Percentiles rank a stretch among this genome's conserved stretches.
phyloP scores from a whole-genome alignment of 2,329 filamentous ascomycete genomes.

The Colletotrichum filicis region DNA sequence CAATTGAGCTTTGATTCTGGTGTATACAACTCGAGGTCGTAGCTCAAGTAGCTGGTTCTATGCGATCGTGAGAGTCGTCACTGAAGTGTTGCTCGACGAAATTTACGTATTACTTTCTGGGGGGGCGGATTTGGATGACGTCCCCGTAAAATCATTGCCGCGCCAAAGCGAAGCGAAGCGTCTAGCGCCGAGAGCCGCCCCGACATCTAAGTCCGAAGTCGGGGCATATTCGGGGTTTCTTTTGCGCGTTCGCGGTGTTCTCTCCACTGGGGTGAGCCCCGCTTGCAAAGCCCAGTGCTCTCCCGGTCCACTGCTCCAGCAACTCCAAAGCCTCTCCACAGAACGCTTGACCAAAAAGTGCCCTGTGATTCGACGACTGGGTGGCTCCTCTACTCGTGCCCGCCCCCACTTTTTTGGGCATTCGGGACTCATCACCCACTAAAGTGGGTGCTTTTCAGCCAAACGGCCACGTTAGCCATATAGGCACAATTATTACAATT shows the following conservation, averaged over 20 bases:
- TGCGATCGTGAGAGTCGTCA: not conserved
- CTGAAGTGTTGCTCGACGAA: slow-evolving; percentile 12
- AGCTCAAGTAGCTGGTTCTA: not conserved
- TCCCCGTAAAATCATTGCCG: slow-evolving; percentile 30
- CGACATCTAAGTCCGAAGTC: slow-evolving; percentile 27
- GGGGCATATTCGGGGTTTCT: slow-evolving; percentile 11
- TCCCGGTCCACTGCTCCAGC: not conserved
- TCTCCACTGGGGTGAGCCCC: slow-evolving; percentile 8
- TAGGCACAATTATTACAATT: too few species aligned
- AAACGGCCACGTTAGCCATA: too few species aligned
- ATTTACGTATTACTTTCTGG: not conserved
- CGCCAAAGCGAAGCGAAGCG: slow-evolving; percentile 30
- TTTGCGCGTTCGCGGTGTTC: slow-evolving; percentile 18
- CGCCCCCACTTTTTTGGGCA: too few species aligned
- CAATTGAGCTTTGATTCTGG: not conserved
- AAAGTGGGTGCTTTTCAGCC: too few species aligned
- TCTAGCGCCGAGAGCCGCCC: slow-evolving; percentile 27
- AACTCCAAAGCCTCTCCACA: not conserved
- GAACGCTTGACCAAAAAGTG: slow-evolving; percentile 31
- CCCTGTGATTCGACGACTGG: slow-evolving; percentile 25
- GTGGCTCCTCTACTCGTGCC: not conserved
- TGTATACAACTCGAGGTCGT: not conserved
- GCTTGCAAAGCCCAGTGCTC: not conserved
- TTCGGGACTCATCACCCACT: too few species aligned
- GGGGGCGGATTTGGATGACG: slow-evolving; percentile 23